Conservation (phyloP, 1,139 yeast genomes). For the Suhomyces bolitotheri region DNA sequence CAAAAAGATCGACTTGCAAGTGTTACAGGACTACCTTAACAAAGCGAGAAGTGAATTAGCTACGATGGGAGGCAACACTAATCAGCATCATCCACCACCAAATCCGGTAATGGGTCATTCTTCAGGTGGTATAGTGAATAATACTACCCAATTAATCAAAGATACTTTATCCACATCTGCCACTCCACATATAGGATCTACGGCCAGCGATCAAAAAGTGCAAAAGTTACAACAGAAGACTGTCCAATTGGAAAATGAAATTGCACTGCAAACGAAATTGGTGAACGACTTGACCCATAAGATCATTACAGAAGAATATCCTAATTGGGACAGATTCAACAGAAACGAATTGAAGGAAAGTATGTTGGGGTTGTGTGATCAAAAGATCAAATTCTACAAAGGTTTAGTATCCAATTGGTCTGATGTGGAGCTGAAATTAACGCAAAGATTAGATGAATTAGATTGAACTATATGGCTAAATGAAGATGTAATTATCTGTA, state of each 20-base stretch:
- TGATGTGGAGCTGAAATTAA: slow-evolving; percentile 50
- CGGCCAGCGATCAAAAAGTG: slow-evolving; percentile 38
- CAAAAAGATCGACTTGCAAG: slow-evolving; percentile 88
- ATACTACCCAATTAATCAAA: slow-evolving; percentile 46
- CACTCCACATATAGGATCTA: slow-evolving; percentile 42
- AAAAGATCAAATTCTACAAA: slow-evolving; percentile 73
- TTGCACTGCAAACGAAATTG: slow-evolving; percentile 50
- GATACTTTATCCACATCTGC: slow-evolving; percentile 50
- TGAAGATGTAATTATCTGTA: too few relatives aligned
- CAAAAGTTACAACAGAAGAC: slow-evolving; percentile 36
- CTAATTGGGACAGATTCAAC: slow-evolving; percentile 79
- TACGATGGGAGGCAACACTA: slow-evolving; percentile 53
- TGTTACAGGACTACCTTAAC: slow-evolving; percentile 71
- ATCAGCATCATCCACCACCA: slow-evolving; percentile 29
- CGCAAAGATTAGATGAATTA: slow-evolving; percentile 40
- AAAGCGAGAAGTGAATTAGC: slow-evolving; percentile 71
- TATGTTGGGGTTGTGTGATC: slow-evolving; percentile 68
- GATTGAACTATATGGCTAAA: slow-evolving; percentile 8
- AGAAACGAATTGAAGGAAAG: slow-evolving; percentile 73
- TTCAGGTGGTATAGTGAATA: slow-evolving; percentile 39
- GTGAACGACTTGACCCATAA: slow-evolving; percentile 63
- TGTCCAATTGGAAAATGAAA: slow-evolving; percentile 49
- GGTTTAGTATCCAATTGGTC: slow-evolving; percentile 75
- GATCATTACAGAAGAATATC: slow-evolving; percentile 77
- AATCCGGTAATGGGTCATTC: slow-evolving; percentile 31